Base-by-base conservation (phyloP, 1,139 yeast species). In the Pichia sp. region DNA sequence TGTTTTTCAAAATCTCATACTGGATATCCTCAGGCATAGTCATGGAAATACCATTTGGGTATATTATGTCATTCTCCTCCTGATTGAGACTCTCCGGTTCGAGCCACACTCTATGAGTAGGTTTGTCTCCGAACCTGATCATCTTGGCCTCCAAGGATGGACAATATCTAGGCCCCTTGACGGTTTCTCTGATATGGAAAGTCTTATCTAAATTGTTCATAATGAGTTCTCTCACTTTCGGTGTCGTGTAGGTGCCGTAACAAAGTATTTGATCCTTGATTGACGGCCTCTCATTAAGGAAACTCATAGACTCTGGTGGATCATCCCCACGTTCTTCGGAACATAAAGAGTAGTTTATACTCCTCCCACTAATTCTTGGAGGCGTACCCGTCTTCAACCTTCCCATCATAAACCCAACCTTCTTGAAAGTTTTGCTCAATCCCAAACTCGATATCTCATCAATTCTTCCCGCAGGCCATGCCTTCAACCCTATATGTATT, bases 331-430 rank as follows among this genome's bases (percentile, higher is more conserved):
- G 71, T 56, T 91, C 96, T 1, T 69, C 69, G 19, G 64, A 63
- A 38, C 91, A 59, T 14, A 66, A 61, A 1, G 64, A 50, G 49
- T 77, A 88, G 52, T 88, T 67, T 18, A 93, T 88, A 1, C 91
- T 72, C 38, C 69, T 69, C 1, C 77, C 68, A 18, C 82, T 80
- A 19, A 93, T 62, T 40, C 99, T 67, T 2, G 97, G 95, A 0
- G 99, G 99, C 0, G 99, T 93, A 0, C 99, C 99, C 0, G 99
- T 93, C 54, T 93, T 93, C 44, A 93, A 66, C 39, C 99, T 67
- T 0, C 98, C 98, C 41, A 93, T 62, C 40, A 76, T 66, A 56
- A 93, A 91, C 0, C 95, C 95, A 0, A 84, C 81, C 3, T 74
- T 74, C 19, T 65, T 62, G 29, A 93, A 68, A 0, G 98, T 87